Evolutionary conservation across 2,329 filamentous ascomycete species (phyloP), one percentile per base, ranked within the genome.

Genomic region (Drechslerella stenobrocha): DNA sequence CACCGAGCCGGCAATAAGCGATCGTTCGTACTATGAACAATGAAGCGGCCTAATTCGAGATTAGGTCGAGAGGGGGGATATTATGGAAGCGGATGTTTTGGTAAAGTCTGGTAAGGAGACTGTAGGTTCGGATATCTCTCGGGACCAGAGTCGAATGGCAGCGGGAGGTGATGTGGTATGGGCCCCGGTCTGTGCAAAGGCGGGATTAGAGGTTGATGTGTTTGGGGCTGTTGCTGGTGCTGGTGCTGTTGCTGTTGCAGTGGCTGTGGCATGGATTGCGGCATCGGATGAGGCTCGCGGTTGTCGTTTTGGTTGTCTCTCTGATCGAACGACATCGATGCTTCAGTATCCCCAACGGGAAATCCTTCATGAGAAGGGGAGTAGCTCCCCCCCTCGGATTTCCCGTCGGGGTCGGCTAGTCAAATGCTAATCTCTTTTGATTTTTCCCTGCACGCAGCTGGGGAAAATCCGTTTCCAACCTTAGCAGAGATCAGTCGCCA

Each of bases 401-500:
- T 67, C 63, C 63, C 63, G 63, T 67, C 63, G 40, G 63, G 63
- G 63, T 67, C 63, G 55, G 63, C 63, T 67, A 67, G 63, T 67
- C 63, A 67, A 67, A 67, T 67, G 55, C 50, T 60, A 42, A 91
- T 77, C 77, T 89, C 83, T 64, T 82, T 79, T 28, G 86, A 87
- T 73, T 90, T 87, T 74, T 95, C 90, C 76, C 87, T 87, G 78
- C 91, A 96, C 44, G 90, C 89, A 32, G 85, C 84, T 37, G 91
- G 89, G 34, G 90, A 93, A 75, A 95, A 95, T 46, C 91, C 90
- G 51, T 86, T 88, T 69, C 91, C 91, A 73, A 96, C 87, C 78
- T 95, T 96, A 74, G 88, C 88, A 65, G 91, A 87, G 70, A 96
- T 86, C 74, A 95, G 89, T 72, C 90, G 87, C 91, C 91, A 96